Conservation (phyloP, 2,329 filamentous ascomycete species). For the Exophiala dermatitidis region DNA sequence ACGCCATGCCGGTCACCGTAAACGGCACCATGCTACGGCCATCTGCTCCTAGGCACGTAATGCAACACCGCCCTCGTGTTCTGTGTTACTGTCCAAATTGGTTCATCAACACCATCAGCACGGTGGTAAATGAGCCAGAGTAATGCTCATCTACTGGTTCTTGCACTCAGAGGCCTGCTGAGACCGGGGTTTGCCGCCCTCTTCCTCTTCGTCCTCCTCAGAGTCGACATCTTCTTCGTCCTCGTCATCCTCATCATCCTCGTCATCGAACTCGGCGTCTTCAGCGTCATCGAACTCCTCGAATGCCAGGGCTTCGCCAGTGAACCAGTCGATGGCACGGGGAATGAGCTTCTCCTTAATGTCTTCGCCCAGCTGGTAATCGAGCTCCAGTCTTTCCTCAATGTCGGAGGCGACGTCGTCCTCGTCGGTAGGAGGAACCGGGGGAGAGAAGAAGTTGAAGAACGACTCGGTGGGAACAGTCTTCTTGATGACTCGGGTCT, state of each 20-base stretch:
- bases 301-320: conserved; percentile 91
- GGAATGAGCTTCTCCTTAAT: conserved; percentile 99
- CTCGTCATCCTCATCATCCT: conserved; percentile 89
- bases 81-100: conserved; percentile 5
- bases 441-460: conserved; percentile 98
- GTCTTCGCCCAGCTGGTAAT: conserved; percentile 97
- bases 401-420: conserved; percentile 75
- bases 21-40: conserved; percentile 2
- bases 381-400: conserved; percentile 93
- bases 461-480: conserved; percentile 98
- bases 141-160: conserved; percentile 29
- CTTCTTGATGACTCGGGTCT: conserved; percentile 98
- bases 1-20: not conserved
- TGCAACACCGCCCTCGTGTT: not conserved
- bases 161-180: conserved; percentile 97
- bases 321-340: conserved; percentile 98
- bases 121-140: not conserved
- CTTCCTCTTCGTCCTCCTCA: conserved; percentile 60
- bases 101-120: not conserved
- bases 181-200: conserved; percentile 47
- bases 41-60: conserved; percentile 1
- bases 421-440: conserved; percentile 71
- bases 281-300: conserved; percentile 87
- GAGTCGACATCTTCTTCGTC: conserved; percentile 67
- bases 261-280: conserved; percentile 74